These are phyloP conservation scores for Chlorella sp. DNA, from an alignment of 139 green algal species.

Conservation along the genomic window DNA sequence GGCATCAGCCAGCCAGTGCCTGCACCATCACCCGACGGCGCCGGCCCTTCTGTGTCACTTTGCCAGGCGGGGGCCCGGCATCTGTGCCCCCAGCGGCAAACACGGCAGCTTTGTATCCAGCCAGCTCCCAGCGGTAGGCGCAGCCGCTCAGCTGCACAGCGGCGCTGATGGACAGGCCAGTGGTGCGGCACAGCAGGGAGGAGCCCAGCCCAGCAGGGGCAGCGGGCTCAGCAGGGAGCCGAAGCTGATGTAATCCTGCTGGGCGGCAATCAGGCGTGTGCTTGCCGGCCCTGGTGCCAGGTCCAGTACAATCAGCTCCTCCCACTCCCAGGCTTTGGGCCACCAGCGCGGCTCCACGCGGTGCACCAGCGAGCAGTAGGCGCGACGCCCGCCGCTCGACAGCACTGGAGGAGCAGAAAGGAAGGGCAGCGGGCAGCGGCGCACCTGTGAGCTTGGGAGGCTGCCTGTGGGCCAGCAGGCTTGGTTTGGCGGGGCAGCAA, in stretches of 20 bases:
- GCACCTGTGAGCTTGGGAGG: not conserved
- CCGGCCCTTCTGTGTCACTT: too few relatives aligned
- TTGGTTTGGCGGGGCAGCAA: too few relatives aligned
- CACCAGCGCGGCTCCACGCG: not conserved
- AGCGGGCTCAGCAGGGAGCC: constrained; percentile 19
- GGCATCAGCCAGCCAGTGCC: not conserved
- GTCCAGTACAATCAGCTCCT: not conserved
- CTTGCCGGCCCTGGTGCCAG: not conserved
- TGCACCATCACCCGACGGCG: not conserved
- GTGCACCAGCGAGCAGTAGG: not conserved
- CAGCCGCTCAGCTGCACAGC: not conserved
- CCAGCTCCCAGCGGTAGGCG: not conserved
- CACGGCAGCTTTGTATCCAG: not conserved
- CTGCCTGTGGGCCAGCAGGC: too few relatives aligned
- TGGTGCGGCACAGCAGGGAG: not conserved
- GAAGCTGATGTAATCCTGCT: not conserved
- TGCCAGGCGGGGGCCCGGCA: constrained; percentile 7
- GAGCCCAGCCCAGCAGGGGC: constrained; percentile 10
- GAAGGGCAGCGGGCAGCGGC: not conserved
- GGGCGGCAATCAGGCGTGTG: not conserved
- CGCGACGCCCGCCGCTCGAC: not conserved
- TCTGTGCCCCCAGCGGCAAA: not conserved
- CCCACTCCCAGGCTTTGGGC: not conserved
- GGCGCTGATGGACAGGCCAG: not conserved
- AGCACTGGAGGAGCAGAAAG: not conserved